Base-by-base conservation (phyloP, 257 asterid genomes). In the Cinchona pubescens region DNA sequence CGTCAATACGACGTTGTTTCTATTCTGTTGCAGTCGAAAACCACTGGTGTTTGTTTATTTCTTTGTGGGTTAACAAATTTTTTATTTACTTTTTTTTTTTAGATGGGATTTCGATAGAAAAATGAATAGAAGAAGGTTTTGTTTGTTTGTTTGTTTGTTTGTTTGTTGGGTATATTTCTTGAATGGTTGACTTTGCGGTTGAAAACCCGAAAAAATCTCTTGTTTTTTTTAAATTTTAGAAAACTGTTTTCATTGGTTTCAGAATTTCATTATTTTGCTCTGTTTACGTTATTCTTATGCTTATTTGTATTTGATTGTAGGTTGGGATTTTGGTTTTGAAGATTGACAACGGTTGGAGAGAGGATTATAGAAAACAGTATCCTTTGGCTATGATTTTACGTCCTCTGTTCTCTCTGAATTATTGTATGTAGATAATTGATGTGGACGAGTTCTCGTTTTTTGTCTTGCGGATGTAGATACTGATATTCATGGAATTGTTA, bases 291-390 rank as follows among this genome's bases (percentile, higher is more conserved):
- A 42, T 27, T 46, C 35, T 61, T 43, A 49, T 23, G 37, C 42
- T 53, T n/a, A n/a, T 23, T 23, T 69, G 45, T 68, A 32, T 42
- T 68, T 81, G 67, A 16, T 76, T 68, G 77, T 73, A 82, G 88
- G 85, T 73, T 27, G 35, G 86, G 76, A 72, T 38, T 59, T 80
- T 77, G n/a, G 55, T 55, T 45, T 81, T 75, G 86, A 79, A 83
- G 83, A 75, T 82, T 46, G 60, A 77, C 40, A 48, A 88, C 90
- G 96, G 77, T 90, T 2, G 90, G 83, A 64, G 87, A 84, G 84
- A 90, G 90, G 88, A 84, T 83, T 64, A 75, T 69, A 19, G 87
- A 85, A 73, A 86, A 87, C 67, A 29, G 96, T 90, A 88, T 76
- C 72, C 77, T 73, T 75, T 14, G 53, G 27, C 58, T 45, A 3